Conservation (phyloP, 192 early-diverging fungal genomes). For the Backusella morwellensis region DNA sequence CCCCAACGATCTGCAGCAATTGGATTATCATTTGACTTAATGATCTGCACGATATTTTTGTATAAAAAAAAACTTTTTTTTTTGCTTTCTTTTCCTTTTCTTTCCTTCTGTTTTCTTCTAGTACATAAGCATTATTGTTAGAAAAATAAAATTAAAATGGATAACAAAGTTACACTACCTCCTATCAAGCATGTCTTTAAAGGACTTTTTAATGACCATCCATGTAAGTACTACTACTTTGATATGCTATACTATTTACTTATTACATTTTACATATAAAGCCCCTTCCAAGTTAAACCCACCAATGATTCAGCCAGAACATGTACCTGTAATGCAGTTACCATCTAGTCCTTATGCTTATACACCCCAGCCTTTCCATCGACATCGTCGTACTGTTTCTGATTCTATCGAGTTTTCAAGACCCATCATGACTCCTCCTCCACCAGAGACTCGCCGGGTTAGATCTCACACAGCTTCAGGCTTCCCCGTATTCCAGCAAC, state of each 20-base stretch:
- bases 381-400: conserved; percentile 13
- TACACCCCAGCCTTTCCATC: background rate
- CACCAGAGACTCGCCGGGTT: background rate
- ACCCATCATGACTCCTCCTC: background rate
- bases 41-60: conserved; percentile 8
- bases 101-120: background rate
- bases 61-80: background rate
- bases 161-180: conserved; percentile 8
- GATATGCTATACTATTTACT: background rate
- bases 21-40: background rate
- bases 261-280: background rate
- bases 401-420: conserved; percentile 9
- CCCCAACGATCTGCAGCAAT: background rate
- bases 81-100: background rate
- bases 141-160: background rate
- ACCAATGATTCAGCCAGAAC: background rate
- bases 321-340: background rate
- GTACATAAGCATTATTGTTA: background rate
- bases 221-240: background rate
- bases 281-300: background rate
- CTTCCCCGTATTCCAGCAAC: background rate
- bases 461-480: conserved; percentile 19
- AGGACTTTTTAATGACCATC: background rate
- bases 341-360: background rate
- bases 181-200: conserved; percentile 10